Base-by-base conservation (phyloP, 2,329 filamentous ascomycete genomes). In the Nakataea oryzae region DNA sequence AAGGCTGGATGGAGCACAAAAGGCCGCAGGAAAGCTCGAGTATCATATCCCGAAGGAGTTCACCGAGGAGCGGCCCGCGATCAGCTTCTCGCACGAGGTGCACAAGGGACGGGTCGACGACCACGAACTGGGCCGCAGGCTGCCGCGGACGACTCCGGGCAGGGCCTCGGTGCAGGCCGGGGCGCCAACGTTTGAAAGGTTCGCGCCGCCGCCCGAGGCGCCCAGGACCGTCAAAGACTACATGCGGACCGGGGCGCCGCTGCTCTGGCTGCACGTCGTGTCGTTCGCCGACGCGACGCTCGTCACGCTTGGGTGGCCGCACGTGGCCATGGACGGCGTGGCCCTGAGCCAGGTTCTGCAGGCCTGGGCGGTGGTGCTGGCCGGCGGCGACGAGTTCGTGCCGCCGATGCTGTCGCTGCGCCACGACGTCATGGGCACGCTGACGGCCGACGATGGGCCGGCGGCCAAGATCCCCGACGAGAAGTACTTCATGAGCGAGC, bases 221-320 rank as follows among this genome's bases (percentile, higher is more conserved):
- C 74, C 74, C 1, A 65, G 63, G 13, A 71, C 65, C 3, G 64
- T 79, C 0, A 67, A 72, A 1, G 78, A 81, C 62, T 79, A 76
- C 63, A 58, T 79, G 14, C 66, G 69, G 56, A 64, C 67, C 5
- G 79, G 82, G 66, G 69, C 66, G 24, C 80, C 80, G 0, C 76
- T 78, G 66, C 67, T 84, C 5, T 73, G 74, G 4, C 69, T 84
- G 5, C 78, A 81, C 64, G 70, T 83, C 55, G 74, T 76, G 3
- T 74, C 75, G 0, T 84, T 84, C 66, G 67, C 66, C 3, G 77
- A 85, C 62, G 77, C 78, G 0, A 84, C 81, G 0, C 67, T 84
- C 0, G 70, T 84, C 1, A 72, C 73, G 0, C 64, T 84, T 0
- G 70, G 71, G 1, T 81, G 74, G 70, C 75, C 77, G 2, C 82